Base-by-base conservation (phyloP, 331 rosid genomes). In the Acacia pycnantha region DNA sequence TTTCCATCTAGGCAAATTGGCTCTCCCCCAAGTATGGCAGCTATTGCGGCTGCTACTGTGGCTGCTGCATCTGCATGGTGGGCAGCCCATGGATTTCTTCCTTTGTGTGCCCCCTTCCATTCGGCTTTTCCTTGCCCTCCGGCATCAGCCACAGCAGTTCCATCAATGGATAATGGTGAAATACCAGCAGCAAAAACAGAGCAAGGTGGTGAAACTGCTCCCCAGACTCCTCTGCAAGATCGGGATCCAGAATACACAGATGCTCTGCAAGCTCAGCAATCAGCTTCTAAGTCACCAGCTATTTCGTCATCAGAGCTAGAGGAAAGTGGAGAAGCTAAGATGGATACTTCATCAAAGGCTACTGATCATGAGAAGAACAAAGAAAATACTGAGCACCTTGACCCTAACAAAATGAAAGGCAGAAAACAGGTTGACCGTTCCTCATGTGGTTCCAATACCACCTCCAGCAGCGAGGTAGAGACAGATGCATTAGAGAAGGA, bases 21-120 rank as follows among this genome's bases (percentile, higher is more conserved):
- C 79, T 74, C 93, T 12, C 82, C 92, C 84, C 98, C 97, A 43
- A 90, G 88, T 82, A 86, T 90, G 80, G 92, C 90, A 65, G 94
- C 99, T 74, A 87, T 93, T 77, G 97, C 98, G 66, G 94, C 89
- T 66, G 93, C 97, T 75, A 92, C 97, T 65, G 95, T 92, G 70
- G 97, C 98, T 77, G 98, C 98, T 71, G 98, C 99, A 80, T 90
- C 95, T 76, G 97, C 99, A 81, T 93, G 99, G 99, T 96, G 99
- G 99, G 86, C 97, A 35, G 89, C 99, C 79, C 99, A 96, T 79
- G 99, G 98, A 67, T 80, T 92, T 86, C 89, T 92, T 84, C 99
- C 99, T 44, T 26, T 93, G 70, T 93, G 99, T 73, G 78, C 97
- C 79, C 97, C 99, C 61, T 89, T 87, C 77, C 94, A 82, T 82